phyloP scores from a whole-genome alignment of 805 yeast genomes.

The Clavispora phyllophila region DNA sequence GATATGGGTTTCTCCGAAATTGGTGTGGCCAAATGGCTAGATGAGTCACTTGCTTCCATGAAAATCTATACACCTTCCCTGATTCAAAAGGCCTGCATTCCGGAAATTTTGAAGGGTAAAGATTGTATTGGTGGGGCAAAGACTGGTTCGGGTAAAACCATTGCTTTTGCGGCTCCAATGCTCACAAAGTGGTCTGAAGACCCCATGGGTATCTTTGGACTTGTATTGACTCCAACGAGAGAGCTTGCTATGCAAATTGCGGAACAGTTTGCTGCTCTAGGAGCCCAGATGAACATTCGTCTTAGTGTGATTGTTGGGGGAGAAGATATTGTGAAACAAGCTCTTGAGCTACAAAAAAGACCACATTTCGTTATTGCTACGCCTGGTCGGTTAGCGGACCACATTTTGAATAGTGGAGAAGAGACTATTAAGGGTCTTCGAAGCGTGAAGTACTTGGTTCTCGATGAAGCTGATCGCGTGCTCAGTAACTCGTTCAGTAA shows the following conservation, averaged over 20 bases:
- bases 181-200: slow-evolving; percentile 90
- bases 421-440: slow-evolving; percentile 78
- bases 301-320: slow-evolving; percentile 92
- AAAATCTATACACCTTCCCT: slow-evolving; percentile 77
- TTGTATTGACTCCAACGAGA: slow-evolving; percentile 86
- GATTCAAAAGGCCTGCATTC: slow-evolving; percentile 86
- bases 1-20: slow-evolving; percentile 48
- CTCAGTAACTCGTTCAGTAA: slow-evolving; percentile 78
- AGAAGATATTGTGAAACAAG: slow-evolving; percentile 86
- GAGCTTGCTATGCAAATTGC: slow-evolving; percentile 96
- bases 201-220: slow-evolving; percentile 88
- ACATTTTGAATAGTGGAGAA: slow-evolving; percentile 79
- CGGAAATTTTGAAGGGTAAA: slow-evolving; percentile 72
- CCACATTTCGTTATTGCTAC: slow-evolving; percentile 97
- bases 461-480: slow-evolving; percentile 95
- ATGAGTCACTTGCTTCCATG: slow-evolving; percentile 77
- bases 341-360: slow-evolving; percentile 68
- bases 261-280: slow-evolving; percentile 91
- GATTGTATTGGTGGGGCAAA: slow-evolving; percentile 98
- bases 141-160: slow-evolving; percentile 97
- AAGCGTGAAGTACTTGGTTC: slow-evolving; percentile 73
- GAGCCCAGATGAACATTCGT: slow-evolving; percentile 80
- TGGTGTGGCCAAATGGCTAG: slow-evolving; percentile 84
- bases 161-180: slow-evolving; percentile 98
- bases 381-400: slow-evolving; percentile 94